These are phyloP conservation scores for Wallemia ichthyophaga DNA, from an alignment of 1,284 basidiomycete genomes.

Conservation along the genomic window DNA sequence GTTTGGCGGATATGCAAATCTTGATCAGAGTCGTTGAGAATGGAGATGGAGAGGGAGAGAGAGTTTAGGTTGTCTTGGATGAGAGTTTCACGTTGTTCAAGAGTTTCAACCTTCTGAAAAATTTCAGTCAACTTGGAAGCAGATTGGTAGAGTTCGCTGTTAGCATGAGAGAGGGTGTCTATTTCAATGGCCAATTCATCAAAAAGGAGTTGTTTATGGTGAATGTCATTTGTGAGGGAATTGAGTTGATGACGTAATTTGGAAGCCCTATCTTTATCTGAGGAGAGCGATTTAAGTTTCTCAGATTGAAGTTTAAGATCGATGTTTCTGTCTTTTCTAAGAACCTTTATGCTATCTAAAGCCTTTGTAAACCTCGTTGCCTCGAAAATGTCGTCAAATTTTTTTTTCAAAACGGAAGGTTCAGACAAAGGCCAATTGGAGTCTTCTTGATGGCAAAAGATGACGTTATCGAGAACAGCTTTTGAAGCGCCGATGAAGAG, in stretches of 20 bases:
- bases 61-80: slow-evolving; percentile 32
- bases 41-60: slow-evolving; percentile 24
- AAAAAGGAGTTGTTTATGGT: slow-evolving; percentile 39
- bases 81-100: slow-evolving; percentile 34
- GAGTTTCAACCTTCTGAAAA: slow-evolving; percentile 36
- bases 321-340: slow-evolving; percentile 63
- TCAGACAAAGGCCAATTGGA: slow-evolving; percentile 94
- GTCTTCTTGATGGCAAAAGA: slow-evolving; percentile 98
- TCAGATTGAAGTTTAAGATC: slow-evolving; percentile 86
- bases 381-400: slow-evolving; percentile 98
- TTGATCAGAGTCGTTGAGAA: slow-evolving; percentile 42
- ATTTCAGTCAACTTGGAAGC: slow-evolving; percentile 58
- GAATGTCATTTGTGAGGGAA: slow-evolving; percentile 30
- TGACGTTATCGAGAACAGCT: slow-evolving; percentile 90
- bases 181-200: slow-evolving; percentile 39
- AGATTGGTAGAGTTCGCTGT: slow-evolving; percentile 51
- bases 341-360: slow-evolving; percentile 60
- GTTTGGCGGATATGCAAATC: slow-evolving; percentile 35
- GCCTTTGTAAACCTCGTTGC: slow-evolving; percentile 97
- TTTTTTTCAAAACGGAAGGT: slow-evolving; percentile 73
- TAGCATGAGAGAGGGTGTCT: slow-evolving; percentile 34
- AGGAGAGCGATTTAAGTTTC: slow-evolving; percentile 42
- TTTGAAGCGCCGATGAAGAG: slow-evolving; percentile 80
- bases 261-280: slow-evolving; percentile 62
- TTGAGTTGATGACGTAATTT: slow-evolving; percentile 36